Percentiles rank a stretch among this genome's conserved stretches.
Conservation (phyloP, 139 green algal genomes). For the Chlamydomonas asymmetrica region DNA sequence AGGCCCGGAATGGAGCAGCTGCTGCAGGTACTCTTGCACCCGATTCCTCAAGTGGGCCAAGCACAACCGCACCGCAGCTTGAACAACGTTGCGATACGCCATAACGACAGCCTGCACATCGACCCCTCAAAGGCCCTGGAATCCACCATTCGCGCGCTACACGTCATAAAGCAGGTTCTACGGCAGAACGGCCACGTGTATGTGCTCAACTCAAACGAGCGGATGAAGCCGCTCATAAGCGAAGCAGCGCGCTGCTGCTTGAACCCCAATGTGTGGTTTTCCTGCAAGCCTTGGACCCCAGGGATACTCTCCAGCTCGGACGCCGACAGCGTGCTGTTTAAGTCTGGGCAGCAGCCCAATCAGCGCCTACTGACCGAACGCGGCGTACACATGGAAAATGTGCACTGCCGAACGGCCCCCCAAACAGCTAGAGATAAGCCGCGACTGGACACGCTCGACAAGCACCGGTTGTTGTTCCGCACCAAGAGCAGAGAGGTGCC, state of each 20-base stretch:
- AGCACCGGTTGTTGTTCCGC: constrained; percentile 33
- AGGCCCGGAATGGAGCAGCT: too few relatives aligned
- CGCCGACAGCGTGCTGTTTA: constrained; percentile 8
- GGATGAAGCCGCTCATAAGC: constrained; percentile 42
- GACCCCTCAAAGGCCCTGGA: constrained; percentile 32
- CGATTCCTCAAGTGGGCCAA: too few relatives aligned
- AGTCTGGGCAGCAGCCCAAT: constrained; percentile 29
- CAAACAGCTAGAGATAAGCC: too few relatives aligned
- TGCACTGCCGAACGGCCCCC: too few relatives aligned
- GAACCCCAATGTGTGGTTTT: constrained; percentile 60
- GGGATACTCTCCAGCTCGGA: constrained; percentile 22
- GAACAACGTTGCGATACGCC: too few relatives aligned
- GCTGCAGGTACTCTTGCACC: too few relatives aligned
- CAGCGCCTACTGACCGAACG: constrained; percentile 6
- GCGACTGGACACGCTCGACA: constrained; percentile 28
- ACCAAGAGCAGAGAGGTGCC: background rate
- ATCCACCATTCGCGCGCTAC: constrained; percentile 42
- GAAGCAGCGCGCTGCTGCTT: constrained; percentile 41
- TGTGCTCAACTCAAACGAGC: constrained; percentile 48
- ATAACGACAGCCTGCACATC: constrained; percentile 12
- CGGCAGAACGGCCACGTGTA: constrained; percentile 42
- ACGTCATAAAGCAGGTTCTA: constrained; percentile 39
- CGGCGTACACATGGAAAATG: constrained; percentile 24
- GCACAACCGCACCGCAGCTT: too few relatives aligned
- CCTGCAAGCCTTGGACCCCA: constrained; percentile 14